Percentiles rank a stretch among this genome's conserved stretches.
phyloP scores from a whole-genome alignment of 2,329 filamentous ascomycete species.

The Epichloe hybrida region DNA sequence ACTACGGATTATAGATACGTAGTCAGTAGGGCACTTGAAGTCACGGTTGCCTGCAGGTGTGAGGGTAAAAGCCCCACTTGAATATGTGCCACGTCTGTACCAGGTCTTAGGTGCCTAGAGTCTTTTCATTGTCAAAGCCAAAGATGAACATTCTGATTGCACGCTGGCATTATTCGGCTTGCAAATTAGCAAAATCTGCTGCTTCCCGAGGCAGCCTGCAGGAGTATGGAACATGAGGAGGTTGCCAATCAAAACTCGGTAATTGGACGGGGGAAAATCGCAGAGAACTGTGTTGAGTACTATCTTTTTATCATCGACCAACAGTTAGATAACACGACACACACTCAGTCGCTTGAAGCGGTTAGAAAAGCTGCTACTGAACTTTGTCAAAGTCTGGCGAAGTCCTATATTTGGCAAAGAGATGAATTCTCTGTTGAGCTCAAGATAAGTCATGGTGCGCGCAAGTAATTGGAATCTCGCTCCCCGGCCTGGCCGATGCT shows the following conservation, averaged over 20 bases:
- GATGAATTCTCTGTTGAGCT: conserved; percentile 62
- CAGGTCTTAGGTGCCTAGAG: no score
- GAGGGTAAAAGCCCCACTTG: no score
- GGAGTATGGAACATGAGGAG: background rate
- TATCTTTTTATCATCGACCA: conserved; percentile 58
- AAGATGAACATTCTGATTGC: background rate
- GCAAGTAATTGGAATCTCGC: background rate
- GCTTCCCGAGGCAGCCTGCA: background rate
- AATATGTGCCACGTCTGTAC: no score
- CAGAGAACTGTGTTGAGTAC: conserved; percentile 81
- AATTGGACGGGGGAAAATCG: conserved; percentile 27
- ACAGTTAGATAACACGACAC: conserved; percentile 36
- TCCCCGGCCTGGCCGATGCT: background rate
- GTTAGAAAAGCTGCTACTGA: conserved; percentile 56
- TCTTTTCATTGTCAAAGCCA: background rate
- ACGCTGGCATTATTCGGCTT: background rate
- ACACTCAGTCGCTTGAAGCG: conserved; percentile 53
- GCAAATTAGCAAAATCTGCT: background rate
- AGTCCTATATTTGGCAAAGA: conserved; percentile 90
- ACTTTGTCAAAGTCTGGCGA: conserved; percentile 51
- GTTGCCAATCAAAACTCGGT: background rate
- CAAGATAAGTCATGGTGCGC: conserved; percentile 43
- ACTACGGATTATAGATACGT: no score
- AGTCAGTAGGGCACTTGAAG: no score
- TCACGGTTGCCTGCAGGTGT: no score